These are phyloP conservation scores for Daedalea quercina DNA, from an alignment of 768 basidiomycete species.

Conservation along the genomic window DNA sequence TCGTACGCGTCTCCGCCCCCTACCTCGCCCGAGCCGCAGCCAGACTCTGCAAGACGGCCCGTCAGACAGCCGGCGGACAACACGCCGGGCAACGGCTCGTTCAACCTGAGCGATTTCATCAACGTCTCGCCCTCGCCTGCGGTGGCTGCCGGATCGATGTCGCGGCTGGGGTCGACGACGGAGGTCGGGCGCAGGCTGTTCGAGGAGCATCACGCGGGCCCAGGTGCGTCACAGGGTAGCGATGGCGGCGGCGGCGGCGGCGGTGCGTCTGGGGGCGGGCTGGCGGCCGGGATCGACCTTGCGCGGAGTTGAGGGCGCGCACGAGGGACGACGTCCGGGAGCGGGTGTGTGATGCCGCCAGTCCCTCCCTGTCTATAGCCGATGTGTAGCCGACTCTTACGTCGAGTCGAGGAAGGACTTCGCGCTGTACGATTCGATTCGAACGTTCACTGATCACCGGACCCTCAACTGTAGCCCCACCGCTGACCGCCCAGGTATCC, in stretches of 20 bases:
- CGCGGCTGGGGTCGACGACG: conserved; percentile 35
- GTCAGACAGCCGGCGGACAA: not conserved
- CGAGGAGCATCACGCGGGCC: conserved; percentile 51
- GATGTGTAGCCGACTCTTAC: not conserved
- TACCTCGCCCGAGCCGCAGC: conserved; percentile 5
- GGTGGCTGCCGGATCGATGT: conserved; percentile 23
- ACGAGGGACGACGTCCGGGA: not conserved
- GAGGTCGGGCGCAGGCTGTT: conserved; percentile 65
- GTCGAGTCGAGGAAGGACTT: conserved; percentile 1
- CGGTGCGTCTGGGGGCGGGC: not conserved
- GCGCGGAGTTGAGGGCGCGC: conserved; percentile 6
- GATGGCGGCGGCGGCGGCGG: too few species aligned
- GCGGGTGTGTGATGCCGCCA: not conserved
- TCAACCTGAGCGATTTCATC: conserved; percentile 68
- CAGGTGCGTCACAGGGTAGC: not conserved
- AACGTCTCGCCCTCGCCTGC: conserved; percentile 65
- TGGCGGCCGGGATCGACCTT: conserved; percentile 20
- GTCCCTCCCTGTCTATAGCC: not conserved
- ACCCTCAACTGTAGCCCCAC: conserved; percentile 1
- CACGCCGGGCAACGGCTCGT: conserved; percentile 32
- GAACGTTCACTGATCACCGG: not conserved
- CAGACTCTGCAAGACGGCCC: conserved; percentile 1
- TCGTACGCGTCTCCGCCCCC: conserved; percentile 1
- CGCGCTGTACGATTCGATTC: conserved; percentile 1
- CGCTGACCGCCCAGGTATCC: not conserved